These are phyloP conservation scores for Noccaea caerulescens DNA, from an alignment of 345 rosid genomes.

Conservation along the genomic window DNA sequence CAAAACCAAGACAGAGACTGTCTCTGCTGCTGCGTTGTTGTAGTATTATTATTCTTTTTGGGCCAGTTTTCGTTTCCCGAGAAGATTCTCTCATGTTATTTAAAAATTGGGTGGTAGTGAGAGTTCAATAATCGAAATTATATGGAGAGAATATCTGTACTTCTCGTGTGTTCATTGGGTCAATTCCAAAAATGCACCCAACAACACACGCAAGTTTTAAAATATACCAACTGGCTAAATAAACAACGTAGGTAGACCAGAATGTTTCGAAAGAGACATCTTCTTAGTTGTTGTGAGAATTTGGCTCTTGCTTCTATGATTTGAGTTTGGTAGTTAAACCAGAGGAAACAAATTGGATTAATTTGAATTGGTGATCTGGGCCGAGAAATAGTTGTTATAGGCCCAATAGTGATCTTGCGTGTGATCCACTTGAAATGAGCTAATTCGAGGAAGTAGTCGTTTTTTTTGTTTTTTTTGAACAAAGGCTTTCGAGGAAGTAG, in stretches of 20 bases:
- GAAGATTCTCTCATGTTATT: slow-evolving; percentile 32
- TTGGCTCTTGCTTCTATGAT: neutral
- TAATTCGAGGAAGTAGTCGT: neutral
- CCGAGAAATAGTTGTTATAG: neutral
- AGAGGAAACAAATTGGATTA: neutral
- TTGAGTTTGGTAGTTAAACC: neutral
- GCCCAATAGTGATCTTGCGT: neutral
- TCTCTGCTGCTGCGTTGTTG: neutral
- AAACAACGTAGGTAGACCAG: neutral
- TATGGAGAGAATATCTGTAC: slow-evolving; percentile 31
- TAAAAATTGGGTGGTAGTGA: neutral
- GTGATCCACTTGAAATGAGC: slow-evolving; percentile 7
- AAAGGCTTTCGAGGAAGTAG: too few species aligned
- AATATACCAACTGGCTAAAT: neutral
- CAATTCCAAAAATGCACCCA: slow-evolving; percentile 30
- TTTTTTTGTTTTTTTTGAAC: too few species aligned
- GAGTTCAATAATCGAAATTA: slow-evolving; percentile 21
- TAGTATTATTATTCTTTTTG: slow-evolving; percentile 19
- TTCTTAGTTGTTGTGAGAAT: neutral
- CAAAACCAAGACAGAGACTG: slow-evolving; percentile 1
- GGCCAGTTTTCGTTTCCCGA: slow-evolving; percentile 4
- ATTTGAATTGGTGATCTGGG: slow-evolving; percentile 1
- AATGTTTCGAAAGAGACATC: neutral
- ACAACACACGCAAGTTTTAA: slow-evolving; percentile 18
- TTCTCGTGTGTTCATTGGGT: neutral